A percentile compares a stretch with the other conserved stretches of the same genome.
Evolutionary conservation across 2,329 filamentous ascomycete species (phyloP).

Genomic region (Colletotrichum trifolii): DNA sequence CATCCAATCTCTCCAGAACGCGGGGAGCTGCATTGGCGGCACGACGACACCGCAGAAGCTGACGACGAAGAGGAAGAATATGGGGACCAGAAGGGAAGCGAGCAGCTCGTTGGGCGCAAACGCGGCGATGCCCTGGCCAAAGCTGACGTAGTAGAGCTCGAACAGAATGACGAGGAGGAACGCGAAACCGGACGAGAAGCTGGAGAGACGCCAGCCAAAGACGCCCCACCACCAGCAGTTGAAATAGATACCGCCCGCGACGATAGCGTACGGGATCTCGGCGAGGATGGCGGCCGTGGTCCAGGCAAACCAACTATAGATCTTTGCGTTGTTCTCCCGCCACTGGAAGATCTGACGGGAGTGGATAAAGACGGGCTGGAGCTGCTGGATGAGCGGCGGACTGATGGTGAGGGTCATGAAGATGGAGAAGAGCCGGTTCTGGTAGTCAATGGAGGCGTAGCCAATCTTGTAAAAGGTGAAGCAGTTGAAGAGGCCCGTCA

Average conservation of each 20-base stretch:
- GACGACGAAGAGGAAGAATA: conserved; percentile 77
- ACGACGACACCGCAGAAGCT: conserved; percentile 79
- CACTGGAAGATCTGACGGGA: conserved; percentile 75
- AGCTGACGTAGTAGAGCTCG: conserved; percentile 72
- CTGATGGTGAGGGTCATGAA: conserved; percentile 83
- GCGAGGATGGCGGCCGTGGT: conserved; percentile 72
- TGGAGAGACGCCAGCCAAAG: conserved; percentile 59
- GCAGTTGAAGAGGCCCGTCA: conserved; percentile 74
- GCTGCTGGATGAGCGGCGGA: conserved; percentile 79
- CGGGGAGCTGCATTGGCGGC: conserved; percentile 65
- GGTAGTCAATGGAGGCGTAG: conserved; percentile 69
- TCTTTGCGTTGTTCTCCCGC: conserved; percentile 81
- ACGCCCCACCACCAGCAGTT: conserved; percentile 67
- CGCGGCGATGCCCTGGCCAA: conserved; percentile 75
- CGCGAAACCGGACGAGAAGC: conserved; percentile 69
- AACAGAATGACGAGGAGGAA: conserved; percentile 75
- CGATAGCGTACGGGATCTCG: conserved; percentile 76
- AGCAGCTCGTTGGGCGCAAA: conserved; percentile 75
- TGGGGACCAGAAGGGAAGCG: conserved; percentile 72
- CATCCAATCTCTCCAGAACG: conserved; percentile 74
- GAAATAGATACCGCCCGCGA: conserved; percentile 74
- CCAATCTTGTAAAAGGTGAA: conserved; percentile 77
- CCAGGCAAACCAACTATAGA: conserved; percentile 82
- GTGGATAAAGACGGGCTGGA: conserved; percentile 78
- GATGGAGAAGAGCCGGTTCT: conserved; percentile 78